phyloP scores from a whole-genome alignment of 2,329 filamentous ascomycete species.

The Westerdykella sp. region DNA sequence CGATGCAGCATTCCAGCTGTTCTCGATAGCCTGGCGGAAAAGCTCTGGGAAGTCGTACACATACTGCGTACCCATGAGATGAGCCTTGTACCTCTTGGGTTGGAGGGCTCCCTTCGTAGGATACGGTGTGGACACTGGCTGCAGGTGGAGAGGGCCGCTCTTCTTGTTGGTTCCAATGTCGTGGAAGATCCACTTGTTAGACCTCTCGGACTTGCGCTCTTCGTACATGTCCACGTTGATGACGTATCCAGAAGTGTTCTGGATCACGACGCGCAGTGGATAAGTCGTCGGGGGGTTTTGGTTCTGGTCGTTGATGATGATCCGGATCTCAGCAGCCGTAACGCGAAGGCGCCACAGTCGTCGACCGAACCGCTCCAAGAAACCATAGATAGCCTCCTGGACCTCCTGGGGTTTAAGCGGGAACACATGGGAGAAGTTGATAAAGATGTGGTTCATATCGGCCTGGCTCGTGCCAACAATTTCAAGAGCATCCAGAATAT shows the following conservation, averaged over 20 bases:
- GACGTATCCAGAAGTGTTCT: constrained; percentile 96
- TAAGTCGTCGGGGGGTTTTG: constrained; percentile 63
- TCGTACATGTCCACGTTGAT: constrained; percentile 97
- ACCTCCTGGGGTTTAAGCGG: constrained; percentile 83
- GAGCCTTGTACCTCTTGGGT: constrained; percentile 98
- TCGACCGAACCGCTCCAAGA: constrained; percentile 92
- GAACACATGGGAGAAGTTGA: constrained; percentile 98
- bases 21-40: constrained; percentile 96
- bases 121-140: constrained; percentile 86
- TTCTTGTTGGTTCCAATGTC: constrained; percentile 93
- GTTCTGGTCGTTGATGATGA: constrained; percentile 76
- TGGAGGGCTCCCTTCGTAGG: constrained; percentile 98
- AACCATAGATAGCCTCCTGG: constrained; percentile 85
- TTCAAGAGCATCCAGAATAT: constrained; percentile 94
- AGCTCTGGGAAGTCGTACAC: constrained; percentile 99
- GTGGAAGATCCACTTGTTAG: constrained; percentile 91
- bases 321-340: constrained; percentile 94
- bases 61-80: constrained; percentile 98
- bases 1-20: constrained; percentile 76
- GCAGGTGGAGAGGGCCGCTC: constrained; percentile 90
- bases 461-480: constrained; percentile 99
- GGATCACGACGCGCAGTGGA: constrained; percentile 92
- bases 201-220: constrained; percentile 96
- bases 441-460: constrained; percentile 99
- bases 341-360: constrained; percentile 95